Evolutionary conservation across 2,329 filamentous ascomycete species (phyloP).

Genomic region (Dothiorella sarmentorum): DNA sequence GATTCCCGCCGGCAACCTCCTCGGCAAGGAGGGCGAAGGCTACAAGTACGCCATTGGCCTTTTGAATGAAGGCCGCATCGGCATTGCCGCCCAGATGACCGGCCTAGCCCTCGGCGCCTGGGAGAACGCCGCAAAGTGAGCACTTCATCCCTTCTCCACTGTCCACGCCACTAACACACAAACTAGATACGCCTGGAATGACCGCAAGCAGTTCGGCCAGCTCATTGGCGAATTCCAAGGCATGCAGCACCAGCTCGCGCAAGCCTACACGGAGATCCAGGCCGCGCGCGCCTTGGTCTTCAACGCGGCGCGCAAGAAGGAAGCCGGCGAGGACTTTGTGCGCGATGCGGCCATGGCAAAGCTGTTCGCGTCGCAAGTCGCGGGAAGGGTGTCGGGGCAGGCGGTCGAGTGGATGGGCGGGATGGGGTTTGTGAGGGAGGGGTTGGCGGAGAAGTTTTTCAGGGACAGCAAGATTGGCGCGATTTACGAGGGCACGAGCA

Average conservation of each 20-base stretch:
- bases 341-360: slow-evolving; percentile 98
- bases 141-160: slow-evolving; percentile 12
- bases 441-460: slow-evolving; percentile 96
- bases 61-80: slow-evolving; percentile 94
- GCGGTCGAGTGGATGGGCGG: slow-evolving; percentile 99
- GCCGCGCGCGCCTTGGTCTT: slow-evolving; percentile 90
- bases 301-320: slow-evolving; percentile 97
- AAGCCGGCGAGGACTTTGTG: slow-evolving; percentile 93
- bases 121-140: slow-evolving; percentile 81
- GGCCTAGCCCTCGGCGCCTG: slow-evolving; percentile 90
- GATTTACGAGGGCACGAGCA: slow-evolving; percentile 91
- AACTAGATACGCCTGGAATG: slow-evolving; percentile 95
- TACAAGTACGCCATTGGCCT: slow-evolving; percentile 97
- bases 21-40: slow-evolving; percentile 84
- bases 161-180: too few species aligned
- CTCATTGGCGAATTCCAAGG: slow-evolving; percentile 96
- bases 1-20: slow-evolving; percentile 80
- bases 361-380: slow-evolving; percentile 89
- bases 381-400: slow-evolving; percentile 75
- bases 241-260: slow-evolving; percentile 98
- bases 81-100: slow-evolving; percentile 98
- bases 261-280: slow-evolving; percentile 89
- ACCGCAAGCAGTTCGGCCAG: slow-evolving; percentile 93
- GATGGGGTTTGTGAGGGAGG: slow-evolving; percentile 97
- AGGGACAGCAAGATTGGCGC: slow-evolving; percentile 97